phyloP scores from a whole-genome alignment of 2,329 filamentous ascomycete species.

The Salinomyces thailandicus region DNA sequence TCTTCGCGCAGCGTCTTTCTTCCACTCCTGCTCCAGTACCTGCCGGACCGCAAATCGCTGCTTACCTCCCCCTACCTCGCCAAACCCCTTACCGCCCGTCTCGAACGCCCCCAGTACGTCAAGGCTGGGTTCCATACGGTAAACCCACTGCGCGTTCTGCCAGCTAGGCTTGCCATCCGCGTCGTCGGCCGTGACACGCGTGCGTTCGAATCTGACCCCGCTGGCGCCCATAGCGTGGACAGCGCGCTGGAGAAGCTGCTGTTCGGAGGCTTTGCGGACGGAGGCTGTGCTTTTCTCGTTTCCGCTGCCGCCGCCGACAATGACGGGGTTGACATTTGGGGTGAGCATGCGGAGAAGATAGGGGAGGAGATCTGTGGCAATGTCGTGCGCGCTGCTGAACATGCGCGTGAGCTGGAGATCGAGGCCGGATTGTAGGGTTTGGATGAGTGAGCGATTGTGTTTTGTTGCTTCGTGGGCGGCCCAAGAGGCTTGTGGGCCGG shows the following conservation, averaged over 20 bases:
- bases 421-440: slow-evolving; percentile 61
- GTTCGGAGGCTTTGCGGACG: slow-evolving; percentile 79
- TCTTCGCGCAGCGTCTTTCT: slow-evolving; percentile 57
- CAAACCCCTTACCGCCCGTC: slow-evolving; percentile 45
- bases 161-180: slow-evolving; percentile 32
- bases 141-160: slow-evolving; percentile 51
- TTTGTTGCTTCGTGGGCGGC: slow-evolving; percentile 71
- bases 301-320: slow-evolving; percentile 49
- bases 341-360: slow-evolving; percentile 75
- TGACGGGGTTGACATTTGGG: slow-evolving; percentile 82
- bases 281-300: slow-evolving; percentile 55
- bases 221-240: slow-evolving; percentile 75
- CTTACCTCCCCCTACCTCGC: slow-evolving; percentile 52
- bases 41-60: slow-evolving; percentile 89
- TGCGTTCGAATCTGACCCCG: slow-evolving; percentile 69
- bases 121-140: slow-evolving; percentile 88
- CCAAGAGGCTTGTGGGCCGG: slow-evolving; percentile 72
- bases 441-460: slow-evolving; percentile 63
- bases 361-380: slow-evolving; percentile 74
- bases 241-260: slow-evolving; percentile 65
- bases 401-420: slow-evolving; percentile 61
- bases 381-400: slow-evolving; percentile 67
- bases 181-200: slow-evolving; percentile 55
- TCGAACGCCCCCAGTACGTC: slow-evolving; percentile 69
- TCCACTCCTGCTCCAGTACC: slow-evolving; percentile 83